Evolutionary conservation across 768 basidiomycete genomes (phyloP).

Genomic region (Boletellus ananiceps): DNA sequence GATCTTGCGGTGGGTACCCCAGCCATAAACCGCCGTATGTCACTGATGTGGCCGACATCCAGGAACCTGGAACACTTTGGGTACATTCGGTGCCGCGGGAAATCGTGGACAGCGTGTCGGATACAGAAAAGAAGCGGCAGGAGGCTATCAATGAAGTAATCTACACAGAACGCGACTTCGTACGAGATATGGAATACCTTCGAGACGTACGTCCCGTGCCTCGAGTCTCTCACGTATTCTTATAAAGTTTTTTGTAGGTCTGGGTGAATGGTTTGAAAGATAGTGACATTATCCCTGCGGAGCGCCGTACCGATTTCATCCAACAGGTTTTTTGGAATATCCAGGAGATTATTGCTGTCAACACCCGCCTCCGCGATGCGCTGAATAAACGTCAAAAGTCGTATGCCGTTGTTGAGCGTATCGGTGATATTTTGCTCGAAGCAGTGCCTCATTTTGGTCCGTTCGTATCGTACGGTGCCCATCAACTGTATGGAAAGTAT

Average conservation of each 20-base stretch:
- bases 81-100: constrained; percentile 95
- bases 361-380: constrained; percentile 86
- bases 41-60: constrained; percentile 24
- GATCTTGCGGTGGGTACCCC: constrained; percentile 59
- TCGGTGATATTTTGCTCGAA: constrained; percentile 90
- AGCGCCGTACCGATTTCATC: constrained; percentile 78
- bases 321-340: constrained; percentile 98
- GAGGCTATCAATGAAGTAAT: constrained; percentile 98
- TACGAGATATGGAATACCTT: constrained; percentile 95
- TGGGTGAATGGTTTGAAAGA: constrained; percentile 89
- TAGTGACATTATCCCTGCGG: constrained; percentile 67
- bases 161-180: constrained; percentile 94
- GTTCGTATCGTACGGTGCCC: constrained; percentile 92
- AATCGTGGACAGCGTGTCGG: constrained; percentile 87
- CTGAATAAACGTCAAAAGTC: constrained; percentile 94
- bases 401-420: constrained; percentile 86
- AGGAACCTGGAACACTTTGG: constrained; percentile 87
- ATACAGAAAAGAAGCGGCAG: constrained; percentile 91
- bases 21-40: neutral
- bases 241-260: constrained; percentile 40
- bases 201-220: constrained; percentile 64
- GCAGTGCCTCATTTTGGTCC: constrained; percentile 83
- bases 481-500: constrained; percentile 97
- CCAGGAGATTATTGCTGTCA: constrained; percentile 88
- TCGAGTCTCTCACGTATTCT: neutral